These are phyloP conservation scores for Chytridium lagenaria DNA, from an alignment of 371 early-diverging fungal species.

Conservation along the genomic window DNA sequence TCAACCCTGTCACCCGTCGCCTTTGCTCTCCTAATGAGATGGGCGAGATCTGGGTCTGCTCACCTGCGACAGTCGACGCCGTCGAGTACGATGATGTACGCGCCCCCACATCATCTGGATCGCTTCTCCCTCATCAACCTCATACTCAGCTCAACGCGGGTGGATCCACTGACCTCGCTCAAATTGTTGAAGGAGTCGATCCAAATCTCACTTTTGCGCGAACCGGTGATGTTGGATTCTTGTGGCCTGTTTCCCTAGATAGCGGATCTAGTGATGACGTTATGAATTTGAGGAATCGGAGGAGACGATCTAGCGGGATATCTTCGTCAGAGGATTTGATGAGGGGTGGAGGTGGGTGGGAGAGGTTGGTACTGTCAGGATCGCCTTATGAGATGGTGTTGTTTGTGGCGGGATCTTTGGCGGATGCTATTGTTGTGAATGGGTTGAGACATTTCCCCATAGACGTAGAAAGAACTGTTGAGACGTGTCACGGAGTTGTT, in stretches of 20 bases:
- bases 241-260: slow-evolving; percentile 66
- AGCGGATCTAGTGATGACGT: not conserved
- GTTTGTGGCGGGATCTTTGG: slow-evolving; percentile 77
- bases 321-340: not conserved
- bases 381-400: slow-evolving; percentile 50
- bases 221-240: slow-evolving; percentile 85
- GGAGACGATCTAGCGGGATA: slow-evolving; percentile 7
- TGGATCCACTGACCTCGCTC: not conserved
- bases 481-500: slow-evolving; percentile 62
- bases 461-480: slow-evolving; percentile 78
- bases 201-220: slow-evolving; percentile 72
- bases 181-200: slow-evolving; percentile 66
- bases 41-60: slow-evolving; percentile 89
- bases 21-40: slow-evolving; percentile 73
- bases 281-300: not conserved
- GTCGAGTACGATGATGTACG: slow-evolving; percentile 21
- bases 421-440: slow-evolving; percentile 73
- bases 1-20: slow-evolving; percentile 72
- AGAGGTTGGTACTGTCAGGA: slow-evolving; percentile 31
- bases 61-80: slow-evolving; percentile 65
- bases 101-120: not conserved
- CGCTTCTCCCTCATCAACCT: not conserved
- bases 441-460: slow-evolving; percentile 74
- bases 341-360: slow-evolving; percentile 20
- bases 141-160: not conserved